Base-by-base conservation (phyloP, 306 rosid species). In the Dryas octopetala region DNA sequence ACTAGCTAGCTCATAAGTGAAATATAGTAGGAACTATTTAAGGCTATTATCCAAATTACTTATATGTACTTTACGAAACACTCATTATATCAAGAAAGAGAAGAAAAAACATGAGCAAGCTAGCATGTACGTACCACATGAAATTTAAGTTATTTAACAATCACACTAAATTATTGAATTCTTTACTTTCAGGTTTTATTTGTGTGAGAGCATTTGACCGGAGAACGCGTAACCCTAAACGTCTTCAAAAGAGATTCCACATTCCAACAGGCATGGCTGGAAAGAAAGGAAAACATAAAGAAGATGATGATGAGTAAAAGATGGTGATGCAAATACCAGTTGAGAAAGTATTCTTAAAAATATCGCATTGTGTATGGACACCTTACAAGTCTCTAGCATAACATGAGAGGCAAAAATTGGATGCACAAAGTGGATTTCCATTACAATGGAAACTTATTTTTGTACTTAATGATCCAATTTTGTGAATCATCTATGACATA, bases 191-290 rank as follows among this genome's bases (percentile, higher is more conserved):
- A 92, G 90, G 93, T 6, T 84, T 40, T 44, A 47, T 88, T 47
- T 90, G 97, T 62, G 79, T 86, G 59, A 86, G 90, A 77, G 91
- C 87, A 67, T 80, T 82, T 17, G 82, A 89, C 10, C 61, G 71
- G 13, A 60, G 41, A 52, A 86, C 87, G 1, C 45, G 88, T 41
- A 40, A 41, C 45, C 83, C 93, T 0, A 72, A 55, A 19, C 84
- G 79, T 2, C 72, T 89, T 15, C 23, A 53, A 5, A 3, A 47
- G 1, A 54, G 52, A 52, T 79, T 88, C 40, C 97, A 89, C 65
- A 72, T 55, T 17, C 48, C 85, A 12, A 57, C 82, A n/a, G 14
- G 55, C 71, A 70, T 32, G 26, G 65, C 2, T 4, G 26, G 12
- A 48, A 32, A 69, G 48, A 51, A 49, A 43, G 5, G 5, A 14